Evolutionary conservation across 1,284 basidiomycete genomes (phyloP), one percentile per base, ranked within the genome.

Genomic region (Lignosus rhinocerotis): DNA sequence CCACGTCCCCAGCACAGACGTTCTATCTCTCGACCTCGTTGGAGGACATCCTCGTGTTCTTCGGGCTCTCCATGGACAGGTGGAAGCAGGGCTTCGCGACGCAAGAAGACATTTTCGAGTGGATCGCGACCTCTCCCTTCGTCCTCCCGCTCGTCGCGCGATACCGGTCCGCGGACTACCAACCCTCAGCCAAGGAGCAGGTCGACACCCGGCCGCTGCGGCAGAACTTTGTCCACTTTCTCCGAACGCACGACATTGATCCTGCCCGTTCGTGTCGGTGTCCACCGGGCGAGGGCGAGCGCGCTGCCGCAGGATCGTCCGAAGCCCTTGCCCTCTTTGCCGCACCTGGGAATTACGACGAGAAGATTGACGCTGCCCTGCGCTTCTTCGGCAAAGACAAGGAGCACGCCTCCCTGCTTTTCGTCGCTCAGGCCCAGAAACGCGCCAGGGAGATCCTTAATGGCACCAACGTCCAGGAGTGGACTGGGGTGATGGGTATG

Each of bases 121-220:
- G 88, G 80, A 76, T 80, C 1, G 71, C 74, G 0, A 74, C 76
- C 4, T 84, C 81, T 9, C 77, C 75, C 10, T 80, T 82, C 56
- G 87, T 86, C 63, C 71, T 80, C 56, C 74, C 80, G 21, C 63
- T 63, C 25, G 66, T 63, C 6, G 53, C 68, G 53, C 54, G 53
- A 3, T 51, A 54, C 11, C 65, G 69, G 44, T 61, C 57, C 7
- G 59, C 67, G 56, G 48, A 68, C 70, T 60, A 63, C 53, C 48
- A 48, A 42, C 12, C 66, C 63, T 6, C 76, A 1, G 72, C 76
- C 49, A 75, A 55, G 56, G 84, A 81, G 64, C 74, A 79, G 46
- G 78, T 75, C 58, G 67, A 72, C 25, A 75, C 76, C n/a, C 78
- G 87, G 17, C 73, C 67, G 42, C 86, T 89, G 84, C 88, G 85